Evolutionary conservation across 805 yeast species (phyloP).

Genomic region (Wickerhamiella dianesei): DNA sequence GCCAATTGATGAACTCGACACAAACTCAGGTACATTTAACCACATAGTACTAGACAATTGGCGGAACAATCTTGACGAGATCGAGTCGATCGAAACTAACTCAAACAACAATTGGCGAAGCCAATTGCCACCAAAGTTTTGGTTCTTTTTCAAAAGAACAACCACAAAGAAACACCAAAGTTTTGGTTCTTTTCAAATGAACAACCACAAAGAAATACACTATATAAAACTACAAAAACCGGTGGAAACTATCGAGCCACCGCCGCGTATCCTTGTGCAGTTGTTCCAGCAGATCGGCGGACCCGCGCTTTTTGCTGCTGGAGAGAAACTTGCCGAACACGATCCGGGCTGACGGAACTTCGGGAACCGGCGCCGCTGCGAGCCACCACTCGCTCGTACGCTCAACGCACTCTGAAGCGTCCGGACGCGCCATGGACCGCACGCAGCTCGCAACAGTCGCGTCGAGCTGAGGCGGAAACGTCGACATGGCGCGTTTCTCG

Average conservation of each 20-base stretch:
- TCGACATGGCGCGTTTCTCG: background rate
- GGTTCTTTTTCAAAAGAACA: no score
- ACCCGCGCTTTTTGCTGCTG: background rate
- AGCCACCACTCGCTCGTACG: constrained; percentile 1
- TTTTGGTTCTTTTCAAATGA: background rate
- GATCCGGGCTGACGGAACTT: background rate
- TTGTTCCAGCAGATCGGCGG: constrained; percentile 6
- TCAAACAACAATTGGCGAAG: no score
- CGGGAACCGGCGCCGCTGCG: background rate
- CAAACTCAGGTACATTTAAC: no score
- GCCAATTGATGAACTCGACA: no score
- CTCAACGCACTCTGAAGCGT: background rate
- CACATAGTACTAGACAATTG: no score
- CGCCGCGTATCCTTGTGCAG: constrained; percentile 13
- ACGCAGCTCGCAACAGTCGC: background rate
- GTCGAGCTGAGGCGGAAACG: background rate
- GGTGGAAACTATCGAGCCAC: constrained; percentile 12
- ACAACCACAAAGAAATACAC: background rate
- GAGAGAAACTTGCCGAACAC: background rate
- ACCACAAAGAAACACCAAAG: no score
- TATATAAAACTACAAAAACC: background rate
- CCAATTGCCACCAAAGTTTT: no score
- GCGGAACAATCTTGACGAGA: no score
- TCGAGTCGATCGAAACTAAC: no score
- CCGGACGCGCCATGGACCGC: background rate